A percentile compares a stretch with the other conserved stretches of the same genome.
phyloP scores from a whole-genome alignment of 2,329 filamentous ascomycete species.

The Neurospora sp. region DNA sequence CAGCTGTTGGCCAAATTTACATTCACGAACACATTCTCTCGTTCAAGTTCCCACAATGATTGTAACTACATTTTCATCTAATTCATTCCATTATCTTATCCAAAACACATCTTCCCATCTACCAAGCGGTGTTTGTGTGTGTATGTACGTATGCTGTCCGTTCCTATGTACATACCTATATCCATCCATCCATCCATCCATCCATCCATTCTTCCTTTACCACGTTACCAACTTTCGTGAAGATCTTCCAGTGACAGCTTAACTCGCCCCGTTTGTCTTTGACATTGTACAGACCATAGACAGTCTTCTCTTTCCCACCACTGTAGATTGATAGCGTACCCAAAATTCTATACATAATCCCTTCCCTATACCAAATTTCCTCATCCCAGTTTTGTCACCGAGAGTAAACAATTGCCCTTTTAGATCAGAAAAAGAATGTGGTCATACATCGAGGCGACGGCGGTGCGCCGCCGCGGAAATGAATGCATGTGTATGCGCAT shows the following conservation, averaged over 20 bases:
- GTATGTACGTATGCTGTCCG: not conserved
- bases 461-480: not conserved
- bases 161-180: not conserved
- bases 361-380: not conserved
- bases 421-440: not conserved
- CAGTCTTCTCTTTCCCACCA: not conserved
- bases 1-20: too few species aligned
- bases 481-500: slow-evolving; percentile 2
- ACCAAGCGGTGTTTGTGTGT: not conserved
- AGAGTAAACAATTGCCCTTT: not conserved
- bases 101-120: not conserved
- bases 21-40: too few species aligned
- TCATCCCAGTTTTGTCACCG: not conserved
- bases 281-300: not conserved
- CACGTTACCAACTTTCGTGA: not conserved
- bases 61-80: not conserved
- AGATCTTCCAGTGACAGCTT: not conserved
- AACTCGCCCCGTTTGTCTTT: not conserved
- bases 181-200: not conserved
- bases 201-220: not conserved
- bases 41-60: not conserved
- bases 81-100: not conserved
- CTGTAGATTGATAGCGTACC: not conserved
- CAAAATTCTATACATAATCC: not conserved
- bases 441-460: not conserved